Evolutionary conservation across 2,329 filamentous ascomycete genomes (phyloP).

Genomic region (Taxawa tesnikishii): DNA sequence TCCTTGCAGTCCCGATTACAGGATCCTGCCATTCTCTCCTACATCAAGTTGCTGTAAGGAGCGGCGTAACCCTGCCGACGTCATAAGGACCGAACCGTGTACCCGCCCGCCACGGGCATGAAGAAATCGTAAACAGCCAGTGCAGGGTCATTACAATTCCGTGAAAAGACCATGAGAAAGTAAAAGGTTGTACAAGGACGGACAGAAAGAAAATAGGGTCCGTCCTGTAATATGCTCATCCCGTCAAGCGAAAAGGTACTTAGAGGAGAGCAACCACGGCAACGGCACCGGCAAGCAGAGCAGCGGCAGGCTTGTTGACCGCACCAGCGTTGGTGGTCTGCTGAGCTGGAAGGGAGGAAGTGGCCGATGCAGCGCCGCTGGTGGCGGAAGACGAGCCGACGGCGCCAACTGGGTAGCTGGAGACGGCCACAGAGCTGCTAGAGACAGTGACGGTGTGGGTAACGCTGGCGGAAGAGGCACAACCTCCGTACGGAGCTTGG

Average conservation of each 20-base stretch:
- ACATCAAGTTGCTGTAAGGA: no score
- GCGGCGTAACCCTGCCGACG: no score
- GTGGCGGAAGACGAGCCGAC: background rate
- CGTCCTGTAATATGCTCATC: no score
- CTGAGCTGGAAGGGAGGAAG: constrained; percentile 8
- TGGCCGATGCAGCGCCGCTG: background rate
- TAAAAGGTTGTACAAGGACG: no score
- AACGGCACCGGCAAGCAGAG: constrained; percentile 24
- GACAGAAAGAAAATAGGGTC: no score
- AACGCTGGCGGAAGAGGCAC: background rate
- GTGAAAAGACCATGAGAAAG: no score
- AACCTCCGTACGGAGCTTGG: constrained; percentile 2
- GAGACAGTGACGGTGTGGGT: background rate
- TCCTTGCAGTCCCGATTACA: no score
- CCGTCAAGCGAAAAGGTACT: background rate
- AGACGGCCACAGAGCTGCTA: background rate
- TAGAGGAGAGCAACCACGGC: constrained; percentile 12
- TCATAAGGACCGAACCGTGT: no score
- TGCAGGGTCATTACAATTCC: no score
- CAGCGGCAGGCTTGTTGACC: constrained; percentile 21
- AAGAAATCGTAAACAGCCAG: no score
- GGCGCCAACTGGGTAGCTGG: background rate
- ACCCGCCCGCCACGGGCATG: no score
- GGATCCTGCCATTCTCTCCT: no score
- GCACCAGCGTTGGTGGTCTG: constrained; percentile 23